Conservation (phyloP, 257 asterid species). For the Jaltomata sinuosa region DNA sequence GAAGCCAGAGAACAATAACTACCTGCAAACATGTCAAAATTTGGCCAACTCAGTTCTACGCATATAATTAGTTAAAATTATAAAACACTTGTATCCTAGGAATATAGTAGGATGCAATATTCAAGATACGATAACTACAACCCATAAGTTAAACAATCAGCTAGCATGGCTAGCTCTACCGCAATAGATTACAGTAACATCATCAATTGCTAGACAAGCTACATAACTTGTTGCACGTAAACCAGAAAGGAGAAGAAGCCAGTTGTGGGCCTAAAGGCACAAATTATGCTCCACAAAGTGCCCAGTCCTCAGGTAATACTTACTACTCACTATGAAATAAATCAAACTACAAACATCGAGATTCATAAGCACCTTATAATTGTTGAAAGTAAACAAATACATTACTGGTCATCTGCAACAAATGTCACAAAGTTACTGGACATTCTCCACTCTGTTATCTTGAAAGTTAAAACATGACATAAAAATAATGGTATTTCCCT, state of each 20-base stretch:
- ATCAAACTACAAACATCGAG: background rate
- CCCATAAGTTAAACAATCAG: background rate
- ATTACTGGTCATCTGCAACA: background rate
- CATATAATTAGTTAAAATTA: background rate
- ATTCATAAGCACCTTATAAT: background rate
- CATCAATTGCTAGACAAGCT: background rate
- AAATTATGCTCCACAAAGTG: background rate
- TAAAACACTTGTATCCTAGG: background rate
- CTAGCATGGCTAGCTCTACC: background rate
- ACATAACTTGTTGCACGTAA: background rate
- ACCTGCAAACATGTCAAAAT: conserved; percentile 49
- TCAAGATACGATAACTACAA: background rate
- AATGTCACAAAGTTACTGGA: background rate
- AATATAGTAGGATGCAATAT: background rate
- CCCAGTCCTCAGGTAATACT: background rate
- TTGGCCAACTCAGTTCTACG: background rate
- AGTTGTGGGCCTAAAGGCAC: background rate
- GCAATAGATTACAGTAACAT: background rate
- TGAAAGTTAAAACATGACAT: background rate
- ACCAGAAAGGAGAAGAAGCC: background rate
- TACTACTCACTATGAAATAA: background rate
- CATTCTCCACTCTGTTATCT: background rate
- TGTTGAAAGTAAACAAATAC: background rate
- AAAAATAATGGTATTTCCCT: background rate
- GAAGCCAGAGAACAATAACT: conserved; percentile 79